Evolutionary conservation across 1,139 yeast genomes (phyloP).

Genomic region (Sugiyamaella grinbergsii): DNA sequence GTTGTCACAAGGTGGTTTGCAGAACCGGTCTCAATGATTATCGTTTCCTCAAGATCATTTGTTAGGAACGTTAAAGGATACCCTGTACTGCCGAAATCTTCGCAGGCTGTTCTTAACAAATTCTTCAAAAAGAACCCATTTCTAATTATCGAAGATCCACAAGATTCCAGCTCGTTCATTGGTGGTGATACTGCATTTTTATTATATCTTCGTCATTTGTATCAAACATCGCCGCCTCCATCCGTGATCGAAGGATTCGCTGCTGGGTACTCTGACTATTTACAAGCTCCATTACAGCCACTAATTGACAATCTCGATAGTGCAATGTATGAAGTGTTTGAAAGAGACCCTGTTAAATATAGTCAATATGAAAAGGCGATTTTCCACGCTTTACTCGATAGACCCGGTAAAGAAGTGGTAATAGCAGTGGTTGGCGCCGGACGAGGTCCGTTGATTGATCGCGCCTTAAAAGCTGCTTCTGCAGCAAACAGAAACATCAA

Average conservation of each 20-base stretch:
- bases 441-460: constrained; percentile 73
- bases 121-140: constrained; percentile 43
- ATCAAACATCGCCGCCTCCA: constrained; percentile 42
- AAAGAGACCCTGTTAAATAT: constrained; percentile 68
- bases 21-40: constrained; percentile 61
- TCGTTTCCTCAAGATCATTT: constrained; percentile 56
- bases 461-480: constrained; percentile 49
- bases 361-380: constrained; percentile 68
- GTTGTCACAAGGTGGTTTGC: constrained; percentile 62
- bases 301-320: constrained; percentile 57
- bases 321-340: constrained; percentile 67
- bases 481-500: constrained; percentile 41
- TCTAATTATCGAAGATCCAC: constrained; percentile 39
- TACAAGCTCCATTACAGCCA: constrained; percentile 73
- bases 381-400: constrained; percentile 54
- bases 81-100: constrained; percentile 61
- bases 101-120: constrained; percentile 50
- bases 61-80: constrained; percentile 58
- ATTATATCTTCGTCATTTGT: constrained; percentile 56
- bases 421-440: constrained; percentile 85
- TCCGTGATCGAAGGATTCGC: constrained; percentile 43
- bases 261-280: constrained; percentile 44
- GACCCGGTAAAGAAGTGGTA: constrained; percentile 31
- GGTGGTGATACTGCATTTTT: constrained; percentile 52
- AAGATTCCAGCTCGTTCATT: constrained; percentile 33